A percentile compares a stretch with the other conserved stretches of the same genome.
Evolutionary conservation across 1,284 basidiomycete genomes (phyloP).

Genomic region (Cronartium quercuum): DNA sequence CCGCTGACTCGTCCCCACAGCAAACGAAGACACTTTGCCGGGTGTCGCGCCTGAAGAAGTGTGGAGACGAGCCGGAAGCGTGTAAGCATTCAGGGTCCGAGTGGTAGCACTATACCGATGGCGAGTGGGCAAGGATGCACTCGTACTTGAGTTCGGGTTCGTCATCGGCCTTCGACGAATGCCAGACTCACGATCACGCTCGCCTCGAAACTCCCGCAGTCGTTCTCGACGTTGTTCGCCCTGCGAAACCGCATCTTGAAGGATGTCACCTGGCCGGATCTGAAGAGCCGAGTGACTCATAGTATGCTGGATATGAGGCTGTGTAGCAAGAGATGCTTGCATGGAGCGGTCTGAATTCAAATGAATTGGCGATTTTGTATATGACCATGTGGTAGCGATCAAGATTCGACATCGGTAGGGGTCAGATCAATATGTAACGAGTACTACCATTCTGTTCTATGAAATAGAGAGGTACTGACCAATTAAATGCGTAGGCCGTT

Average conservation of each 20-base stretch:
- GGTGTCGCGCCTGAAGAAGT: background rate
- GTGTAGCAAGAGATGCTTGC: constrained; percentile 19
- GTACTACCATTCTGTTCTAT: too few species aligned
- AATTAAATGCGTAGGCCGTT: background rate
- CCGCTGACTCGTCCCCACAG: background rate
- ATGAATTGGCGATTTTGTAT: too few species aligned
- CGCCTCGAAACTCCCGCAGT: constrained; percentile 19
- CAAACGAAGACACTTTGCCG: too few species aligned
- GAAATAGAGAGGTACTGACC: background rate
- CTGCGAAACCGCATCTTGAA: constrained; percentile 11
- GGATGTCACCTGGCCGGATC: constrained; percentile 27
- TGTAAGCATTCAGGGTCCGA: background rate
- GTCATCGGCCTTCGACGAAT: constrained; percentile 17
- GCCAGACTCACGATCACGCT: constrained; percentile 8
- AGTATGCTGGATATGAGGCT: constrained; percentile 21
- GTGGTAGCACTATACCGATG: background rate
- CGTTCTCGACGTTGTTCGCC: constrained; percentile 9
- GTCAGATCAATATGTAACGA: too few species aligned
- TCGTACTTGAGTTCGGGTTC: constrained; percentile 19
- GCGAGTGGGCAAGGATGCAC: background rate
- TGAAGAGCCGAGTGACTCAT: constrained; percentile 5
- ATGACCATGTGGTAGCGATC: too few species aligned
- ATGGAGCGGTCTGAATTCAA: constrained; percentile 7
- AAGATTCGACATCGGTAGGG: too few species aligned
- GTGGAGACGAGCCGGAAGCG: background rate